Evolutionary conservation across 495 filamentous ascomycete genomes (phyloP).

Genomic region (Aspergillus funiculosus): DNA sequence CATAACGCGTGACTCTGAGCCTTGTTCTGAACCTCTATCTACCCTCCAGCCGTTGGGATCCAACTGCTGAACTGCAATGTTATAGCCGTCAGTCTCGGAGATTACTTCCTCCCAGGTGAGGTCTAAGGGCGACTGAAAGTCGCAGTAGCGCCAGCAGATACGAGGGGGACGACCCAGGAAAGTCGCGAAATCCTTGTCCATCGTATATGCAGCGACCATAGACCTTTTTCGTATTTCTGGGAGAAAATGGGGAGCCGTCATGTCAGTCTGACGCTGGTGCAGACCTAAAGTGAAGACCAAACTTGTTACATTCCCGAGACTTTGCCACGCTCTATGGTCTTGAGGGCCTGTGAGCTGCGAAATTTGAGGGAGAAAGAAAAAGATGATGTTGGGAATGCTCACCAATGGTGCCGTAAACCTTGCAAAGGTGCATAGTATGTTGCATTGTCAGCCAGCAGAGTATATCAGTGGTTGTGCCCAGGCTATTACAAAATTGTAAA

Average conservation of each 20-base stretch:
- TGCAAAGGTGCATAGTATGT: constrained; percentile 17
- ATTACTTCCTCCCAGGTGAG: constrained; percentile 43
- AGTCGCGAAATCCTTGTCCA: constrained; percentile 44
- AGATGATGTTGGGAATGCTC: too few relatives aligned
- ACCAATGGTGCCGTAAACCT: constrained; percentile 27
- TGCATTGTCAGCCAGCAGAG: constrained; percentile 21
- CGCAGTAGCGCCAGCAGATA: constrained; percentile 44
- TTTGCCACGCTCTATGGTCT: constrained; percentile 28
- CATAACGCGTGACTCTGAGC: constrained; percentile 35
- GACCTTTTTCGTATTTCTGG: constrained; percentile 40
- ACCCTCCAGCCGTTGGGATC: constrained; percentile 48
- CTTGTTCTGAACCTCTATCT: constrained; percentile 25
- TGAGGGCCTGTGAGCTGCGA: neutral
- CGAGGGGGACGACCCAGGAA: constrained; percentile 50
- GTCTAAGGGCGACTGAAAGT: constrained; percentile 49
- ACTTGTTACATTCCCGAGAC: constrained; percentile 24
- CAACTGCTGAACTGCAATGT: constrained; percentile 32
- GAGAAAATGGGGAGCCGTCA: constrained; percentile 39
- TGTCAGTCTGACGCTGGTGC: constrained; percentile 37
- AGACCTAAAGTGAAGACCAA: constrained; percentile 47
- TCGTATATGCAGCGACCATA: constrained; percentile 41
- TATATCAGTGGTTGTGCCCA: constrained; percentile 26
- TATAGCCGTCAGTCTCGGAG: constrained; percentile 31
- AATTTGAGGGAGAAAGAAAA: neutral
- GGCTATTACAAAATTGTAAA: constrained; percentile 26